These are phyloP conservation scores for Hypoxylon intermedium DNA, from an alignment of 495 filamentous ascomycete genomes.

Conservation along the genomic window DNA sequence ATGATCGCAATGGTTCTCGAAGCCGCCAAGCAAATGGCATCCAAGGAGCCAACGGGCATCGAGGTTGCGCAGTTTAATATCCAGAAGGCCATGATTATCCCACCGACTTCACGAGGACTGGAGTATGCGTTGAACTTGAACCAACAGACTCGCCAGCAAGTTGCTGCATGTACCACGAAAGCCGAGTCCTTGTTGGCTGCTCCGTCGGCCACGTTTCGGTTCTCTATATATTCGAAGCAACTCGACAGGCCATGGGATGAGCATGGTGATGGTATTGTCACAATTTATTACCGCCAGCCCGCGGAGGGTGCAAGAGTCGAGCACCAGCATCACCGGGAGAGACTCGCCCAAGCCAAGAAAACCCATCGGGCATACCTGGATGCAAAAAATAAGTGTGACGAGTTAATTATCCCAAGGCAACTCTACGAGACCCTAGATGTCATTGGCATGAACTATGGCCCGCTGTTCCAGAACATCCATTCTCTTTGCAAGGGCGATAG, in stretches of 20 bases:
- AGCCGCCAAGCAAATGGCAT: conserved; percentile 51
- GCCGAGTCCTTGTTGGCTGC: background rate
- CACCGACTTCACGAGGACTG: conserved; percentile 19
- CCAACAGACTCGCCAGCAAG: background rate
- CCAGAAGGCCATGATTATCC: conserved; percentile 48
- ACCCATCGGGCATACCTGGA: conserved; percentile 6
- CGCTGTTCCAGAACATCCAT: conserved; percentile 49
- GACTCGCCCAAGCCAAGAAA: background rate
- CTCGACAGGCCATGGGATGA: conserved; percentile 35
- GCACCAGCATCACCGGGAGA: background rate
- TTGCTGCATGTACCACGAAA: background rate
- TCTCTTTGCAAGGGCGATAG: conserved; percentile 20
- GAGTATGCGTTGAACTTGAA: conserved; percentile 38
- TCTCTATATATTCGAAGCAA: conserved; percentile 42
- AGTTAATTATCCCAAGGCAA: conserved; percentile 29
- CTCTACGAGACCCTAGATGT: conserved; percentile 44
- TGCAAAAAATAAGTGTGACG: conserved; percentile 22
- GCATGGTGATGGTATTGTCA: conserved; percentile 37
- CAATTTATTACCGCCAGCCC: conserved; percentile 25
- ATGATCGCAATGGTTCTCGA: conserved; percentile 60
- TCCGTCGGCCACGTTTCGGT: conserved; percentile 25
- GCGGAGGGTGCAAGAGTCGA: background rate
- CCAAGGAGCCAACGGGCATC: conserved; percentile 18
- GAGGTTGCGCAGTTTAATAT: conserved; percentile 38
- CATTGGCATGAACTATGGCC: conserved; percentile 55